Percentiles rank a stretch among this genome's conserved stretches.
phyloP scores from a whole-genome alignment of 305 asterid genomes.

The Andrographis paniculata region DNA sequence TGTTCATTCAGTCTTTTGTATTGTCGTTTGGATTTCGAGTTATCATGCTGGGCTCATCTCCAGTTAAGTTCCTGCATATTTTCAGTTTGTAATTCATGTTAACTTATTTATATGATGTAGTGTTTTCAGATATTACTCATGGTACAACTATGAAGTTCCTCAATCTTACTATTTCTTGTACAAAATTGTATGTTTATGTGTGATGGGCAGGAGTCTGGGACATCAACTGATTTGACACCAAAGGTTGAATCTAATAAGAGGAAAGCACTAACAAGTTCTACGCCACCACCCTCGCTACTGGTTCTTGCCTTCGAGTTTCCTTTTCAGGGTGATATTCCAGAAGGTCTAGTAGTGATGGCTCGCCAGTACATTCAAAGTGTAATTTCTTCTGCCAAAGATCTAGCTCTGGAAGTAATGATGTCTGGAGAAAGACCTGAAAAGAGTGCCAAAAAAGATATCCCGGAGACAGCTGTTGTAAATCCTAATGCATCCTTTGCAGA shows the following conservation, averaged over 20 bases:
- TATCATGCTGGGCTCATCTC: constrained; percentile 5
- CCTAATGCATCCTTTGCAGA: constrained; percentile 4
- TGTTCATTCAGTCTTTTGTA: constrained; percentile 7
- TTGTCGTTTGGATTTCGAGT: constrained; percentile 23
- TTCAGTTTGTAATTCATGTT: neutral
- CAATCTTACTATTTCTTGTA: neutral
- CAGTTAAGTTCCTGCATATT: no score
- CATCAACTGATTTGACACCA: neutral
- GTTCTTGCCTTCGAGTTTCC: constrained; percentile 20
- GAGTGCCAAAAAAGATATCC: neutral
- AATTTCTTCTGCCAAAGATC: constrained; percentile 10
- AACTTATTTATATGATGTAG: no score
- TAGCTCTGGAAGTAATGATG: neutral
- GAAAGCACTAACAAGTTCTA: neutral
- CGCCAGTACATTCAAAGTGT: constrained; percentile 10
- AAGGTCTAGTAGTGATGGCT: constrained; percentile 10
- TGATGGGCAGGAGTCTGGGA: constrained; percentile 5
- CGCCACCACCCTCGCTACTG: constrained; percentile 1
- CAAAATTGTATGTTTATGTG: neutral
- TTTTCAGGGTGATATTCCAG: constrained; percentile 8
- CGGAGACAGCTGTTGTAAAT: neutral
- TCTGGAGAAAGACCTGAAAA: constrained; percentile 1
- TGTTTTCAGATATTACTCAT: no score
- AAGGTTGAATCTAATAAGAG: neutral
- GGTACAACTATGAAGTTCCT: neutral